phyloP scores from a whole-genome alignment of 2,329 filamentous ascomycete genomes.

The Tolypocladium cylindrosporum region DNA sequence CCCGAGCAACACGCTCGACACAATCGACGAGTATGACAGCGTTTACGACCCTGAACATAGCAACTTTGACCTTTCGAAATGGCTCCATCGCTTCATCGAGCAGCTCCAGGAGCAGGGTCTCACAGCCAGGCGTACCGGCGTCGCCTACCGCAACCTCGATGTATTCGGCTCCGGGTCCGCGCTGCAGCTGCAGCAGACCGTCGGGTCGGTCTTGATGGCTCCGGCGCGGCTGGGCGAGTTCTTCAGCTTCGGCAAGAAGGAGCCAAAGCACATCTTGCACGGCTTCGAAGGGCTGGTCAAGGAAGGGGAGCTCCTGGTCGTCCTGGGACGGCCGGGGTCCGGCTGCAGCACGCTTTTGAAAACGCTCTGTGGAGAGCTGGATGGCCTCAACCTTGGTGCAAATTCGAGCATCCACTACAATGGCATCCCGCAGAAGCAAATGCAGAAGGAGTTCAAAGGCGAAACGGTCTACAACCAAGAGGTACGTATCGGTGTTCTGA shows the following conservation, averaged over 20 bases:
- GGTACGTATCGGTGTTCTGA: constrained; percentile 16
- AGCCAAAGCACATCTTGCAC: constrained; percentile 49
- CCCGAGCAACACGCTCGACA: constrained; percentile 8
- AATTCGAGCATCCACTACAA: constrained; percentile 50
- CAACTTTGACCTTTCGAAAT: constrained; percentile 30
- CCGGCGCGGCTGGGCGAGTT: constrained; percentile 49
- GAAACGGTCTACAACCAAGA: constrained; percentile 70
- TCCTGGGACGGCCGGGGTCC: constrained; percentile 56
- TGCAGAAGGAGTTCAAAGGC: constrained; percentile 51
- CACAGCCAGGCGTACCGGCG: constrained; percentile 41
- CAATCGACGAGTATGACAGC: constrained; percentile 17
- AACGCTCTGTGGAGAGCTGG: constrained; percentile 47
- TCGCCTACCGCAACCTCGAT: constrained; percentile 55
- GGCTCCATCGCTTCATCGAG: constrained; percentile 27
- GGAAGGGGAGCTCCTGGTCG: constrained; percentile 57
- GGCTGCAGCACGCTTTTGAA: constrained; percentile 58
- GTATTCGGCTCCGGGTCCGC: constrained; percentile 58
- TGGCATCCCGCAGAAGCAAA: constrained; percentile 42
- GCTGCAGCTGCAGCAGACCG: constrained; percentile 58
- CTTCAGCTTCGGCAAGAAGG: constrained; percentile 34
- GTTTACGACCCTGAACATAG: constrained; percentile 25
- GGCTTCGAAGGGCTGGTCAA: constrained; percentile 55
- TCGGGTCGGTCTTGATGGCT: constrained; percentile 46
- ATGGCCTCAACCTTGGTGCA: constrained; percentile 44
- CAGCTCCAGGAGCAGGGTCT: constrained; percentile 45